Percentiles rank a stretch among this genome's conserved stretches.
phyloP scores from a whole-genome alignment of 1,139 yeast genomes.

The Pichia sp. region DNA sequence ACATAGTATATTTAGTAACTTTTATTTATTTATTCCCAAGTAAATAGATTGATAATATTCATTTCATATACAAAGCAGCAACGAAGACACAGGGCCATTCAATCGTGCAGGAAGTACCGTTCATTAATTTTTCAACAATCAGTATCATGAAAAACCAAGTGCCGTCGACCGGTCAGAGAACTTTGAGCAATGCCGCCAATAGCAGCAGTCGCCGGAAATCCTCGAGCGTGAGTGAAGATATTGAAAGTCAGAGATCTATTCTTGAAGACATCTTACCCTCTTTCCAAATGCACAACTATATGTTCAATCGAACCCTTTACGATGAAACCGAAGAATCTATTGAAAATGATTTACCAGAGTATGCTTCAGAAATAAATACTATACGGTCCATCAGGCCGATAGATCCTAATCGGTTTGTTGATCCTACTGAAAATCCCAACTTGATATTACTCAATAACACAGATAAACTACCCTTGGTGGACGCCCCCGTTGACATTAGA shows the following conservation, averaged over 20 bases:
- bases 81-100: too few species aligned
- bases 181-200: neutral
- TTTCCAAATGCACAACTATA: slow-evolving; percentile 57
- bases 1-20: too few species aligned
- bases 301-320: slow-evolving; percentile 39
- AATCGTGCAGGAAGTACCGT: too few species aligned
- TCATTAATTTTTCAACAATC: too few species aligned
- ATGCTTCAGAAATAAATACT: slow-evolving; percentile 15
- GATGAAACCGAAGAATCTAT: slow-evolving; percentile 15
- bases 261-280: slow-evolving; percentile 51
- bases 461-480: slow-evolving; percentile 30
- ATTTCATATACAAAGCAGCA: too few species aligned
- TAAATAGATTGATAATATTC: too few species aligned
- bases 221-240: neutral
- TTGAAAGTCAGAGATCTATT: slow-evolving; percentile 3
- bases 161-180: too few species aligned
- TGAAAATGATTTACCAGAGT: slow-evolving; percentile 8
- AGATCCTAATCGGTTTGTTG: slow-evolving; percentile 8
- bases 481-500: slow-evolving; percentile 33
- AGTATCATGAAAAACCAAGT: neutral
- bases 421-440: slow-evolving; percentile 25
- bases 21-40: too few species aligned
- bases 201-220: neutral
- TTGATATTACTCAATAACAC: slow-evolving; percentile 34
- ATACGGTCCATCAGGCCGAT: slow-evolving; percentile 4